Evolutionary conservation across 352 stramenopile species (phyloP), one percentile per base, ranked within the genome.

Genomic region (Globisporangium orthogonon): DNA sequence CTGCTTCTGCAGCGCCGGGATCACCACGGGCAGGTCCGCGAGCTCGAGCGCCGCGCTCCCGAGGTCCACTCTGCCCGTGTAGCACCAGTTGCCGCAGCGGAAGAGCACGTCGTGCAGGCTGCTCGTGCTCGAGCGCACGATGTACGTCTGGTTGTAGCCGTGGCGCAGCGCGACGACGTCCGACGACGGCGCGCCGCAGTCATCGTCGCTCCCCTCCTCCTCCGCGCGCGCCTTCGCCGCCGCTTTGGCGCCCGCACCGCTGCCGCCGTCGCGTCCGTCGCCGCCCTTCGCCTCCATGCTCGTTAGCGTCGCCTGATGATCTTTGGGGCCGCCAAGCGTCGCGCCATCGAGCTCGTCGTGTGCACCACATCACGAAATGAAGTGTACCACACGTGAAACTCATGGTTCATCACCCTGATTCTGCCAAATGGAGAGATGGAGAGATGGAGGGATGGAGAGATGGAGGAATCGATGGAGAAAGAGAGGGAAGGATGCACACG

Each of bases 71-170:
- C 89, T 89, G 33, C 92, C 93, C 47, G 71, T 83, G 73, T 98
- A 98, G 74, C 94, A 98, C 87, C 87, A 97, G 70, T 98, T 98
- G 40, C 94, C 94, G 62, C 92, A 98, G 46, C 89, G 80, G 65
- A 98, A 98, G 55, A 98, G 81, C 54, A 97, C 90, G 49, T 97
- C 77, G 59, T 94, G 83, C 52, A 94, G 73, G 48, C 75, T 79
- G 52, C 60, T 79, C 13, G 74, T 73, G 61, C 76, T 83, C 35
- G 78, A 82, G 29, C 82, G 76, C 45, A 97, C 83, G 54, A 97
- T 79, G 70, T 97, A 97, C 28, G 91, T 97, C 61, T 97, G 89
- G 65, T 96, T 97, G 70, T 97, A 97, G 45, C 88, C 89, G 18
- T 95, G 73, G n/a, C 81, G 83, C 29, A 93, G 63, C 23, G 80